Base-by-base conservation (phyloP, 73 alveolate genomes). In the Blepharisma stoltei region DNA sequence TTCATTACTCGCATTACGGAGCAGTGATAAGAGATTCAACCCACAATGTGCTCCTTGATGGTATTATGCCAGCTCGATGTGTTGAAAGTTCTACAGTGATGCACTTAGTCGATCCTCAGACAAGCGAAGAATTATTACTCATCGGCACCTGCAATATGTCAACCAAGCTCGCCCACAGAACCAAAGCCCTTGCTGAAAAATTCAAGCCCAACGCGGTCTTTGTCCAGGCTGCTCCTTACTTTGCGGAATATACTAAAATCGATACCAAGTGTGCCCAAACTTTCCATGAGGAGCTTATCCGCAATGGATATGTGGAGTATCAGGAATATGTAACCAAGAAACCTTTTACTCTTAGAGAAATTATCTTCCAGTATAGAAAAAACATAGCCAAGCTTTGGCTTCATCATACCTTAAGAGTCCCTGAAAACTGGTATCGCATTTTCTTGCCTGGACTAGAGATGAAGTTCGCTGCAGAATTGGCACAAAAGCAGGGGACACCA, bases 81-180 rank as follows among this genome's bases (percentile, higher is more conserved):
- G 79, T 69, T 0, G 71, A 47, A 9, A n/a, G 20, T 1, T 14
- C 71, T 5, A 7, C 20, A n/a, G 60, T 69, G n/a, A 18, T 25
- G 14, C 79, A 69, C 60, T 43, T 38, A 9, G 45, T 25, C 55
- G 55, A 38, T 43, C 67, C 67, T 1, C 11, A 69, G 5, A n/a
- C 55, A 11, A 46, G 80, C 60, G 83, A 82, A 78, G 95, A 88
- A 69, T 84, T 88, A 44, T 78, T 70, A 70, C 83, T 88, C 68
- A 49, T 88, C 52, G 95, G 95, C n/a, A 49, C 95, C 27, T 78
- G 77, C 85, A 88, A 88, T 66, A 81, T 48, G 38, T 80, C 90
- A 47, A 81, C 88, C 27, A 76, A 76, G 84, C 84, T 82, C 37
- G 95, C 92, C 37, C 68, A 76, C 82, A 85, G 90, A 66, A 88